phyloP scores from a whole-genome alignment of 2,329 filamentous ascomycete genomes.

The Sporothrix curviconia region DNA sequence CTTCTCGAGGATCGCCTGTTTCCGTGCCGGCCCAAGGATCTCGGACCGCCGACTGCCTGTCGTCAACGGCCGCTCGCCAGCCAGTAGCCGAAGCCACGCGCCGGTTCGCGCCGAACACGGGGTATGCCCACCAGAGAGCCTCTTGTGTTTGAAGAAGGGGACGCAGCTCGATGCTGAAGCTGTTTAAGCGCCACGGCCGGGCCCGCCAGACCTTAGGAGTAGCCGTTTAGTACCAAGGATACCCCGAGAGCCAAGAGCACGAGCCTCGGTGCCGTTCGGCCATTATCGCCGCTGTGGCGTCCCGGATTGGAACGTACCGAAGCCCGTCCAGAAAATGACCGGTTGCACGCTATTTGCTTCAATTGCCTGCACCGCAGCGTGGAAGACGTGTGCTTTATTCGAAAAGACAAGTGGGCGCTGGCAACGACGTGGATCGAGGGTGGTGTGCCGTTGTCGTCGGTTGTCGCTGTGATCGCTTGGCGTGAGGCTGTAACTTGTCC shows the following conservation, averaged over 20 bases:
- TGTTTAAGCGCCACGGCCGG: conserved; percentile 97
- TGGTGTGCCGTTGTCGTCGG: not conserved
- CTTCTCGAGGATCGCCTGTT: conserved; percentile 80
- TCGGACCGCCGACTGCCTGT: conserved; percentile 70
- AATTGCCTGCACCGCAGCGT: not conserved
- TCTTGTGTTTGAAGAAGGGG: conserved; percentile 81
- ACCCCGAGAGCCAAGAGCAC: too few species aligned
- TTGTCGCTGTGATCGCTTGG: not conserved
- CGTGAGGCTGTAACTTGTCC: conserved; percentile 2
- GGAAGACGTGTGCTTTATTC: not conserved
- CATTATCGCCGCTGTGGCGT: not conserved
- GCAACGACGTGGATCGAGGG: not conserved
- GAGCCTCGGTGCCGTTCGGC: too few species aligned
- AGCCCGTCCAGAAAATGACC: conserved; percentile 79
- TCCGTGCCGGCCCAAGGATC: conserved; percentile 73
- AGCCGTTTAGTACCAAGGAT: too few species aligned
- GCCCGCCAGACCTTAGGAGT: conserved; percentile 84
- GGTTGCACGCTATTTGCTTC: conserved; percentile 50
- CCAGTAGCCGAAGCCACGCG: conserved; percentile 95
- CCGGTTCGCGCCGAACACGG: conserved; percentile 78
- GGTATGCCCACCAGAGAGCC: conserved; percentile 87
- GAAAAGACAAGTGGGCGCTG: not conserved
- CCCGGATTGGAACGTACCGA: conserved; percentile 62
- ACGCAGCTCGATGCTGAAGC: conserved; percentile 96
- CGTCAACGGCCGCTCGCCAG: conserved; percentile 83